A percentile compares a stretch with the other conserved stretches of the same genome.
Evolutionary conservation across 495 filamentous ascomycete genomes (phyloP).

Genomic region (Podospora pseudocomata): DNA sequence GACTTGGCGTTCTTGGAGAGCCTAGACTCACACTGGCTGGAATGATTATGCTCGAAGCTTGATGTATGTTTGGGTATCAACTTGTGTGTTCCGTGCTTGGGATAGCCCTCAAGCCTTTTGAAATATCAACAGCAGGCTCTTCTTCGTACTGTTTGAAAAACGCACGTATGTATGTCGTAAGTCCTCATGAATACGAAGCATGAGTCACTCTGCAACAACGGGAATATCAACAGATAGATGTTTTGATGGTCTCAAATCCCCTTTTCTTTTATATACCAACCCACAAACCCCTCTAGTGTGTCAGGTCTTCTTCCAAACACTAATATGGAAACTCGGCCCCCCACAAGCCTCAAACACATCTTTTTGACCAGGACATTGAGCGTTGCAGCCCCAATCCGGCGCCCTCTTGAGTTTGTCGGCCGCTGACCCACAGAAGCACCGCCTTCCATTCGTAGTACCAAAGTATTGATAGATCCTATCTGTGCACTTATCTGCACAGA

Average conservation of each 20-base stretch:
- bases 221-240: too few species aligned
- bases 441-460: not conserved
- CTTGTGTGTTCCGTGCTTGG: too few species aligned
- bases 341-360: conserved; percentile 7
- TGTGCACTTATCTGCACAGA: conserved; percentile 5
- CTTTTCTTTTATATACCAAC: not conserved
- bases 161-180: too few species aligned
- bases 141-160: too few species aligned
- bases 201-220: too few species aligned
- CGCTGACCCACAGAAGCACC: not conserved
- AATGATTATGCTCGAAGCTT: conserved; percentile 16
- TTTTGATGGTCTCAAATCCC: too few species aligned
- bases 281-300: not conserved
- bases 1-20: conserved; percentile 43
- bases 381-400: conserved; percentile 5
- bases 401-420: not conserved
- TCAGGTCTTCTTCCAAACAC: conserved; percentile 4
- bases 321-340: not conserved
- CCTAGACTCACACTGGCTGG: conserved; percentile 42
- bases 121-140: too few species aligned
- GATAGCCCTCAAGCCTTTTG: too few species aligned
- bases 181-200: too few species aligned
- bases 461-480: not conserved
- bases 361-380: conserved; percentile 4
- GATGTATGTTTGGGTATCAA: too few species aligned